A percentile compares a stretch with the other conserved stretches of the same genome.
Evolutionary conservation across 2,329 filamentous ascomycete genomes (phyloP).

Genomic region (Cryphonectria radicalis): DNA sequence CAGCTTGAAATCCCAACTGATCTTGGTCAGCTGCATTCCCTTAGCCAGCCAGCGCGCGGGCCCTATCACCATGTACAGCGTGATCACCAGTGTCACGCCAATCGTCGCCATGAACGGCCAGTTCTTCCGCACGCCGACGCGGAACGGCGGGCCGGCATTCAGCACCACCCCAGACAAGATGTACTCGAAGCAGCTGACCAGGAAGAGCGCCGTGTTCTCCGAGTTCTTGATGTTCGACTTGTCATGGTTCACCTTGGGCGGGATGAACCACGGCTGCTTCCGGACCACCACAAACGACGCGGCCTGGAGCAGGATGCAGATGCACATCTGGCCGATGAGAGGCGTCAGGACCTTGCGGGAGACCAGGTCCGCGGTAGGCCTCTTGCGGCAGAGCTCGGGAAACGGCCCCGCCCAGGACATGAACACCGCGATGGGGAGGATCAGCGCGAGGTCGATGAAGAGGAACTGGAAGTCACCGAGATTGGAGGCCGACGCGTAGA

Average conservation of each 20-base stretch:
- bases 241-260: slow-evolving; percentile 75
- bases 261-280: slow-evolving; percentile 82
- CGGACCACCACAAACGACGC: slow-evolving; percentile 75
- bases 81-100: slow-evolving; percentile 66
- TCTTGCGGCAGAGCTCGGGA: slow-evolving; percentile 75
- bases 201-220: slow-evolving; percentile 89
- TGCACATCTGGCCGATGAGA: slow-evolving; percentile 82
- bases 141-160: slow-evolving; percentile 88
- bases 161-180: slow-evolving; percentile 88
- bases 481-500: slow-evolving; percentile 93
- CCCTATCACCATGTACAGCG: slow-evolving; percentile 78
- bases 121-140: slow-evolving; percentile 79
- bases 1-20: slow-evolving; percentile 72
- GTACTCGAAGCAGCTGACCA: slow-evolving; percentile 93
- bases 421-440: slow-evolving; percentile 94
- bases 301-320: slow-evolving; percentile 79
- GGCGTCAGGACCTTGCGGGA: slow-evolving; percentile 90
- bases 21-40: slow-evolving; percentile 84
- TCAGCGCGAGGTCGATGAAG: slow-evolving; percentile 91
- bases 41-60: slow-evolving; percentile 70
- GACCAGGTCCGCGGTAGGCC: slow-evolving; percentile 89
- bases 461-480: slow-evolving; percentile 97
- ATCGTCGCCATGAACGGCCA: slow-evolving; percentile 85
- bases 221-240: slow-evolving; percentile 89
- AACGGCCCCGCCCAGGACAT: slow-evolving; percentile 97